Evolutionary conservation across 2,329 filamentous ascomycete genomes (phyloP).

Genomic region (Phoma sp.): DNA sequence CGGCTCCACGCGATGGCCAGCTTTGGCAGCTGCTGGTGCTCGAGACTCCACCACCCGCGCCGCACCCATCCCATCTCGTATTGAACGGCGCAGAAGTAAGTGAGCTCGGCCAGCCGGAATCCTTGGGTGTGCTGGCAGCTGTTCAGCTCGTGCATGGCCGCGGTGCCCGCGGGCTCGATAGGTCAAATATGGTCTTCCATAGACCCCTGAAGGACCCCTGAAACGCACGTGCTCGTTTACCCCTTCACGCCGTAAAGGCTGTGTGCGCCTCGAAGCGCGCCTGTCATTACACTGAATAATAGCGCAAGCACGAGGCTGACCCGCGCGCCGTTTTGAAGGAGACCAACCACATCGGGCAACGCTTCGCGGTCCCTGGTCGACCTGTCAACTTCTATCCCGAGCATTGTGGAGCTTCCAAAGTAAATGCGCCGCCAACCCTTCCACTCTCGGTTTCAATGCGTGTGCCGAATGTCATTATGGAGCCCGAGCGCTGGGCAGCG

Average conservation of each 20-base stretch:
- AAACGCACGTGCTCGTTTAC: slow-evolving; percentile 10
- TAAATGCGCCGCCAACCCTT: slow-evolving; percentile 12
- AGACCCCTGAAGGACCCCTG: slow-evolving; percentile 6
- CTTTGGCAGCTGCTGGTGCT: background rate
- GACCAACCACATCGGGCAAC: background rate
- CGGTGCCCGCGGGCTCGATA: background rate
- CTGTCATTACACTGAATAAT: slow-evolving; percentile 11
- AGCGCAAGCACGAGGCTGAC: slow-evolving; percentile 6
- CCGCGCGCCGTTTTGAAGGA: background rate
- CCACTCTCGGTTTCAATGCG: slow-evolving; percentile 6
- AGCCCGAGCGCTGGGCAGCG: slow-evolving; percentile 1
- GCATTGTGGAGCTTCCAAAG: slow-evolving; percentile 11
- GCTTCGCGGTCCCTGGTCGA: background rate
- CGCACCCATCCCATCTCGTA: background rate
- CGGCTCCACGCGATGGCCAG: background rate
- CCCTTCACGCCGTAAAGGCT: background rate
- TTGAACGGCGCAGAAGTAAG: background rate
- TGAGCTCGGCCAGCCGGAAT: background rate
- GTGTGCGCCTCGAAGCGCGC: slow-evolving; percentile 2
- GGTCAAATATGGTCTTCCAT: background rate
- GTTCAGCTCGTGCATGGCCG: background rate
- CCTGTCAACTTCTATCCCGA: slow-evolving; percentile 8
- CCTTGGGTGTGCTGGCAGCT: background rate
- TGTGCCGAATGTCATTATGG: background rate
- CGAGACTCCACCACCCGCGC: background rate